phyloP scores from a whole-genome alignment of 768 basidiomycete genomes.

The Exidia glandulosa region DNA sequence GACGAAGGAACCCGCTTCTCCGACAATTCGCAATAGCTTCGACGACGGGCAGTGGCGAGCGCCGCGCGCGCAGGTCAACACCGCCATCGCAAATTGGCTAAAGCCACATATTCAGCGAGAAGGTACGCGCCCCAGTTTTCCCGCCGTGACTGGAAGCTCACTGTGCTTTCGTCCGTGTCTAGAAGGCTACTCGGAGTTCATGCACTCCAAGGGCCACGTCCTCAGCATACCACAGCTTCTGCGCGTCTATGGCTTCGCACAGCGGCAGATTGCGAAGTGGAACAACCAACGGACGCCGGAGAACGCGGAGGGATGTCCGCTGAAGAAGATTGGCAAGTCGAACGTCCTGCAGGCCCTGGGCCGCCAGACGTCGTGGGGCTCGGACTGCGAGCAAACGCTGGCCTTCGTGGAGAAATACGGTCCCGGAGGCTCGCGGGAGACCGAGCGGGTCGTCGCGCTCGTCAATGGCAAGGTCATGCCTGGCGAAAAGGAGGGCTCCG shows the following conservation, averaged over 20 bases:
- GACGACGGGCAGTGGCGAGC: background rate
- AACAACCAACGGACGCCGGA: conserved; percentile 33
- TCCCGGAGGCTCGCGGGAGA: conserved; percentile 37
- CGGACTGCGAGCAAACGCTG: conserved; percentile 40
- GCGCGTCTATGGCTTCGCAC: conserved; percentile 42
- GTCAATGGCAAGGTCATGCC: conserved; percentile 35
- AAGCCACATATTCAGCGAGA: conserved; percentile 33
- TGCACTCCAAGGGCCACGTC: conserved; percentile 25
- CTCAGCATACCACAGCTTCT: conserved; percentile 16
- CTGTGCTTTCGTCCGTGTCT: no score
- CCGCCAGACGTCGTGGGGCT: conserved; percentile 31
- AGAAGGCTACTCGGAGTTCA: conserved; percentile 34
- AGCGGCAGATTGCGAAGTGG: conserved; percentile 36
- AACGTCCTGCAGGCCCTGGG: conserved; percentile 43
- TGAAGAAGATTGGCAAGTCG: conserved; percentile 35
- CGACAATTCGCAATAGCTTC: background rate
- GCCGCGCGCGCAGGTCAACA: conserved; percentile 26
- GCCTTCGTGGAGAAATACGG: conserved; percentile 46
- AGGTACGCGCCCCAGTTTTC: conserved; percentile 1
- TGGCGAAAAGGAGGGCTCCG: conserved; percentile 33
- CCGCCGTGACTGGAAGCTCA: no score
- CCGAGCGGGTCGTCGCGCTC: conserved; percentile 39
- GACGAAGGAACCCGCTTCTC: background rate
- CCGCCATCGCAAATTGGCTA: conserved; percentile 33
- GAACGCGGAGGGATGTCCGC: conserved; percentile 25